phyloP scores from a whole-genome alignment of 1,284 basidiomycete genomes.

The Leccinum subspadiceum region DNA sequence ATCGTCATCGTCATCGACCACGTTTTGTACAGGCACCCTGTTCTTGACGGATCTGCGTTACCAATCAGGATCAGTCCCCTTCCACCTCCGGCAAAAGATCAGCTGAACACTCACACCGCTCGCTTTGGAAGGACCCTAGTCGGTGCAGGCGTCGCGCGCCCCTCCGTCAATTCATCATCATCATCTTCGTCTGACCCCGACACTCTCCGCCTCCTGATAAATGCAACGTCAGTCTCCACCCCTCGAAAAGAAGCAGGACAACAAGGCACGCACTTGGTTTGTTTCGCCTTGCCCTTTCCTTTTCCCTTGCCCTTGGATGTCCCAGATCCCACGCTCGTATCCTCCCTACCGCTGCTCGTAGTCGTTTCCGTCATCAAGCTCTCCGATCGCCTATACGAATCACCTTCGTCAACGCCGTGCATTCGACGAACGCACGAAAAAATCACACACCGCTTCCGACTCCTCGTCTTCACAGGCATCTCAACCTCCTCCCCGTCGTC shows the following conservation, averaged over 20 bases:
- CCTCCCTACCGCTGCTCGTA: constrained; percentile 31
- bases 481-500: constrained; percentile 54
- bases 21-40: constrained; percentile 18
- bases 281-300: constrained; percentile 29
- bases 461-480: constrained; percentile 39
- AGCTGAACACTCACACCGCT: constrained; percentile 36
- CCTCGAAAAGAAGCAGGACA: neutral
- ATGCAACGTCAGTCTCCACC: neutral
- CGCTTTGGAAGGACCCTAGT: constrained; percentile 44
- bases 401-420: neutral
- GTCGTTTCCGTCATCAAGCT: constrained; percentile 43
- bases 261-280: constrained; percentile 36
- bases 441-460: constrained; percentile 42
- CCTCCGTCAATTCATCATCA: constrained; percentile 28
- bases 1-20: constrained; percentile 26
- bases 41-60: constrained; percentile 37
- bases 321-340: constrained; percentile 25
- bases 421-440: neutral
- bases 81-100: neutral
- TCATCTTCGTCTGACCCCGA: constrained; percentile 47
- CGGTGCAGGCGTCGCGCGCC: constrained; percentile 34
- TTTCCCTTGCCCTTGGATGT: constrained; percentile 23
- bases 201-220: constrained; percentile 40
- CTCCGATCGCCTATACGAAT: constrained; percentile 41
- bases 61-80: neutral